Base-by-base conservation (phyloP, 768 basidiomycete genomes). In the Cystobasidium tubakii region DNA sequence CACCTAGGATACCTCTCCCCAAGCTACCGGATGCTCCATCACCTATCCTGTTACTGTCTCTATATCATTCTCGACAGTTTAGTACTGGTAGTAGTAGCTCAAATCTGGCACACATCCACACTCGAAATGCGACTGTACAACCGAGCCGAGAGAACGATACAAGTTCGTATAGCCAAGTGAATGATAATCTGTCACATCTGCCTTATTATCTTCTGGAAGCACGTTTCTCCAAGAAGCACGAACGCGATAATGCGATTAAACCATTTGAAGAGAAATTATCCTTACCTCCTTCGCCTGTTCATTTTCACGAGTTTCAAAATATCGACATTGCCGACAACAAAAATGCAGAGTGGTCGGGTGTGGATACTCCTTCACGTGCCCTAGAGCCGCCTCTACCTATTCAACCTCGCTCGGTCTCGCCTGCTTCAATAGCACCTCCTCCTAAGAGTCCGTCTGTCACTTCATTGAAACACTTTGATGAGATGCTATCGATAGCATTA, bases 1-100 rank as follows among this genome's bases (percentile, higher is more conserved):
- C 57, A 60, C 57, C 57, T 29, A 60, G 33, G 33, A 27, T 60
- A 12, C 57, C 57, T 60, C 33, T 60, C 13, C 57, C 57, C 6
- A 60, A 34, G 13, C 27, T 60, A 15, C 57, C 57, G 6, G 57
- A 34, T 60, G 15, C 57, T 12, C 25, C 27, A 4, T 60, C 33
- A 25, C 33, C 57, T 60, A 60, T 34, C 12, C 25, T 34, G 3
- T 60, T 60, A 6, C 13, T 15, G 29, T 60, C 29, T 60, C 13
- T 3, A 17, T 2, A 60, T 23, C 57, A 60, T 31, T 27, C 25
- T 29, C 29, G 33, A 29, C 27, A 60, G 3, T 6, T 3, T n/a
- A 50, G 46, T 19, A 21, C 7, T 50, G n/a, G 3, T 21, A 50
- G 7, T 50, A 39, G 39, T 39, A 15, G 39, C 15, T 15, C 46